phyloP scores from a whole-genome alignment of 257 asterid genomes.

The Gynochthodes officinalis region DNA sequence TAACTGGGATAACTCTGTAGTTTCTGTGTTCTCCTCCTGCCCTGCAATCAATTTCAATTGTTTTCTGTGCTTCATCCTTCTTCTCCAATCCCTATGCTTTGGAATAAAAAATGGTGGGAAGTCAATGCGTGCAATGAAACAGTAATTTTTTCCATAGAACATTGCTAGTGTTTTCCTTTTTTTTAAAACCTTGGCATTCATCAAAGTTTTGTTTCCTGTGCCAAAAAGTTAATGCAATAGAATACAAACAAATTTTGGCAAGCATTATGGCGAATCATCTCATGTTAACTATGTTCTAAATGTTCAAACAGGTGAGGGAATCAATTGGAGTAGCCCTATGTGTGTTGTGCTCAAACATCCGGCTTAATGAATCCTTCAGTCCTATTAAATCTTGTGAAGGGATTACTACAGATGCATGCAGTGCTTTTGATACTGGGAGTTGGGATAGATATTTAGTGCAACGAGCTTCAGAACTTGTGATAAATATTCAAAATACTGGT shows the following conservation, averaged over 20 bases:
- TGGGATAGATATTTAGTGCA: conserved; percentile 68
- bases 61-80: neutral
- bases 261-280: neutral
- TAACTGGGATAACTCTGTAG: neutral
- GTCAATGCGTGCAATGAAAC: too few species aligned
- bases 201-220: neutral
- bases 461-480: conserved; percentile 69
- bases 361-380: conserved; percentile 54
- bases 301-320: conserved; percentile 79
- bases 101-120: too few species aligned
- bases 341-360: conserved; percentile 85
- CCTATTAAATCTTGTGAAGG: conserved; percentile 37
- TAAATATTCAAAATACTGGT: conserved; percentile 59
- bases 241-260: neutral
- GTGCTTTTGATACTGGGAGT: conserved; percentile 30
- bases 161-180: neutral
- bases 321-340: conserved; percentile 89
- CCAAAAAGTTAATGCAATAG: neutral
- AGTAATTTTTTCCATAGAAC: too few species aligned
- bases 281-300: conserved; percentile 9
- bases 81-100: neutral
- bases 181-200: neutral
- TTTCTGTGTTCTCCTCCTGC: neutral
- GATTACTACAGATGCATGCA: conserved; percentile 27
- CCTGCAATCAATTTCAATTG: neutral